Evolutionary conservation across 495 filamentous ascomycete species (phyloP), one percentile per base, ranked within the genome.

Genomic region (Lasiosphaeria ovina): DNA sequence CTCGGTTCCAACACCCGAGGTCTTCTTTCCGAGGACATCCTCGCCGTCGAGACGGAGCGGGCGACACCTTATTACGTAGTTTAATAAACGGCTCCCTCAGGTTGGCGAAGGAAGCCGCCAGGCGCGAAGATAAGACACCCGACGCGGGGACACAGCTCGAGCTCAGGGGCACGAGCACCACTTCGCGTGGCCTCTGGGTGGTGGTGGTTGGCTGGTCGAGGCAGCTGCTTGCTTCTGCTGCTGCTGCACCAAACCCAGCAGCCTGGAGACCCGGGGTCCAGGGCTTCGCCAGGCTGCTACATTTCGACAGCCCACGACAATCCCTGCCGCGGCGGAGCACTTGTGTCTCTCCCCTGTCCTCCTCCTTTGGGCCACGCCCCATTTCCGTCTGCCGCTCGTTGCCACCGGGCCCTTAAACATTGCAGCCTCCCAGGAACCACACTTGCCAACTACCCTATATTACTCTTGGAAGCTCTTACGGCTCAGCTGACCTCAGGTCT

Each of bases 271-370:
- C 51, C 44, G 16, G 8, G 12, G 11, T n/a, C 55, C 52, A 60
- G 61, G 51, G 53, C 57, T 51, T 57, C 60, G 54, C 67, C 67
- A 72, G 69, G 69, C 67, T 69, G 65, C 69, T 59, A 65, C 57
- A 58, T 72, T 72, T 60, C 55, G 62, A 35, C 61, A 40, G 63
- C 63, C 61, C 66, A 64, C 63, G 66, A 63, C 62, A 68, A 65
- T 58, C 63, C 63, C 62, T 64, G 44, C 12, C 44, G 44, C 44
- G 44, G 44, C 44, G 44, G 44, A 11, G 44, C 44, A 47, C 44
- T 47, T 47, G 12, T 47, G 44, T 14, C 44, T 47, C 44, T n/a
- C 44, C 44, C 16, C 12, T 24, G 24, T 24, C 2, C 12, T 7
- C 14, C 44, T 47, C 8, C 44, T 47, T 47, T 47, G 44, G 44